Evolutionary conservation across 345 rosid species (phyloP).

Genomic region (Nephelium lappaceum): DNA sequence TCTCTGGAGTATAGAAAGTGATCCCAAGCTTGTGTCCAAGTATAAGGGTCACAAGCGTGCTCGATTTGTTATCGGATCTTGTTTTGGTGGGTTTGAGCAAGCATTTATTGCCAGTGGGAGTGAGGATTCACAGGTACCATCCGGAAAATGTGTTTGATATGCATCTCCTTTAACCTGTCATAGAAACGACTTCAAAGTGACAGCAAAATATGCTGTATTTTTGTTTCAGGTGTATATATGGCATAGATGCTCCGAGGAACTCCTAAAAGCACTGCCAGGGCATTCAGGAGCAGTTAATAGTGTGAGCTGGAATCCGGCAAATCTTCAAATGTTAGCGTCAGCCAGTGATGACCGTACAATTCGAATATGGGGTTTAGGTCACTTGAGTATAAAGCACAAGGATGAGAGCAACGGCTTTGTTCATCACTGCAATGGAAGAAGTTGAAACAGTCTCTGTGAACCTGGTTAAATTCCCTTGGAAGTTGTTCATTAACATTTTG

Average conservation of each 20-base stretch:
- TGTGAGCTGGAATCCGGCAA: constrained; percentile 75
- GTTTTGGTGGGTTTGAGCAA: constrained; percentile 73
- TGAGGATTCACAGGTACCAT: constrained; percentile 72
- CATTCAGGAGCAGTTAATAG: constrained; percentile 75
- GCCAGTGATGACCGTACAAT: constrained; percentile 72
- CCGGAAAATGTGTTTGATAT: background rate
- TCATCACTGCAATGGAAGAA: constrained; percentile 37
- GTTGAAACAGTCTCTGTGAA: constrained; percentile 14
- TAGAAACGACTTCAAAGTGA: background rate
- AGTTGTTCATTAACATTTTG: constrained; percentile 22
- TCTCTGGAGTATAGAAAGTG: constrained; percentile 69
- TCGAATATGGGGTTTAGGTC: constrained; percentile 71
- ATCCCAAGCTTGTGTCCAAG: constrained; percentile 50
- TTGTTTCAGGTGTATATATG: constrained; percentile 65
- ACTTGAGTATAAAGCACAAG: constrained; percentile 31
- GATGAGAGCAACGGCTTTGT: constrained; percentile 29
- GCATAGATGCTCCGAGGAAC: constrained; percentile 61
- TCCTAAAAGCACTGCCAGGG: constrained; percentile 49
- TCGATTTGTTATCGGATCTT: constrained; percentile 64
- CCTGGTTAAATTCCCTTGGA: background rate
- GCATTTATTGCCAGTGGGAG: constrained; percentile 74
- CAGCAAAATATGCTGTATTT: background rate
- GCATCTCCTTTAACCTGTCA: background rate
- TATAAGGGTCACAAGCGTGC: constrained; percentile 64
- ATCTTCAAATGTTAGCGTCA: constrained; percentile 73